Conservation (phyloP, 208 protist species). For the Acanthamoeba sp. region DNA sequence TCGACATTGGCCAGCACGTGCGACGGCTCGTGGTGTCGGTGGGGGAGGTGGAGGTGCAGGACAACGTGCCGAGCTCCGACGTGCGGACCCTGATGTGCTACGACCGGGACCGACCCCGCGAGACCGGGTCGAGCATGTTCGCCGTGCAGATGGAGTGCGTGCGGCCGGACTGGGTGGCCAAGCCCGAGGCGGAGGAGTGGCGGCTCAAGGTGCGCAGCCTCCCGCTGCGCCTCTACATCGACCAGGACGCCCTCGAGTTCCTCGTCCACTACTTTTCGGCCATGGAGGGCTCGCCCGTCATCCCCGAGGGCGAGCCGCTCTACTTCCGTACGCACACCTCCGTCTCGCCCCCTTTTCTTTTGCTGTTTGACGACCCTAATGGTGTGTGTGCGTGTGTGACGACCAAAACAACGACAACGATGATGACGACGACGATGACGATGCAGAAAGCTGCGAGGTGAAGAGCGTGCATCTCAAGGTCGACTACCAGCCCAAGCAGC, state of each 20-base stretch:
- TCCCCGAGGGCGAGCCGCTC: constrained; percentile 46
- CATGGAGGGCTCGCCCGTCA: constrained; percentile 58
- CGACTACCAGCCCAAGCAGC: constrained; percentile 71
- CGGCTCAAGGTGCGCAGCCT: constrained; percentile 32
- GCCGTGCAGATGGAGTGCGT: constrained; percentile 71
- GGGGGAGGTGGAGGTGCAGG: constrained; percentile 56
- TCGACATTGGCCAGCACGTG: background rate
- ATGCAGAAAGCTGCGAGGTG: constrained; percentile 63
- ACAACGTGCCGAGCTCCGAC: constrained; percentile 58
- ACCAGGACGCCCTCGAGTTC: constrained; percentile 76
- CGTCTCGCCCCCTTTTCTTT: background rate
- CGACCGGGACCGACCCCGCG: constrained; percentile 40
- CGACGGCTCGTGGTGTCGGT: constrained; percentile 35
- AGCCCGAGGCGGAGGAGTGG: constrained; percentile 67
- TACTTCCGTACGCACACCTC: constrained; percentile 58
- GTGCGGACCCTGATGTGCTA: constrained; percentile 56
- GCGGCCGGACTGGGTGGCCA: constrained; percentile 24
- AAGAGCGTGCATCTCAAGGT: constrained; percentile 54
- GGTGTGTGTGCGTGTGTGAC: background rate
- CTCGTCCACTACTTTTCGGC: constrained; percentile 37
- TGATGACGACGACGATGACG: too few species aligned
- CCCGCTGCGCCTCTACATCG: constrained; percentile 64
- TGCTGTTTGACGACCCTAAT: background rate
- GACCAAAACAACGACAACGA: too few species aligned
- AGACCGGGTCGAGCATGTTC: constrained; percentile 42